These are phyloP conservation scores for button mushroom (Agaricus bisporus) DNA, from an alignment of 768 basidiomycete species.

Conservation along the genomic window DNA sequence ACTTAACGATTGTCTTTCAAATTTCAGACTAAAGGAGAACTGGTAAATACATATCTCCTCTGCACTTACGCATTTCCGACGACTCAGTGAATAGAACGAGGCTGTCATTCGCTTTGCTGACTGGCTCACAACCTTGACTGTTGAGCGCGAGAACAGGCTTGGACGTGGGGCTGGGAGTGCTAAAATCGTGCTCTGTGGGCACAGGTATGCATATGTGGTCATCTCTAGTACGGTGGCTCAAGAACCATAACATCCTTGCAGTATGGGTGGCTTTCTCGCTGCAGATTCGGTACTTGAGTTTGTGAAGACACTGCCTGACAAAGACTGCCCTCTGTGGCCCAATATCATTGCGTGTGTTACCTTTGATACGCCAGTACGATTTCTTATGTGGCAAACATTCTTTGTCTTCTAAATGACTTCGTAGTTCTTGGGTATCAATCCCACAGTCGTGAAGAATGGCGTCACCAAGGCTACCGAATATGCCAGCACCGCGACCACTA, in stretches of 20 bases:
- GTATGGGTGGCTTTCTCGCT: constrained; percentile 90
- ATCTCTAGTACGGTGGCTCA: background rate
- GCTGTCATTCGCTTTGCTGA: constrained; percentile 85
- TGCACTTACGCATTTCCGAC: background rate
- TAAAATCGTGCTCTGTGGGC: constrained; percentile 84
- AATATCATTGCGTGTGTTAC: constrained; percentile 79
- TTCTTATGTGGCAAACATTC: background rate
- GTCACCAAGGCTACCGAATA: constrained; percentile 72
- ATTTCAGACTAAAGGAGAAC: constrained; percentile 77
- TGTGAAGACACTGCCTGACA: constrained; percentile 57
- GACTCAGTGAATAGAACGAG: constrained; percentile 30
- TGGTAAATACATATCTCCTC: constrained; percentile 44
- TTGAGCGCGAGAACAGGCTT: constrained; percentile 75
- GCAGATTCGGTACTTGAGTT: constrained; percentile 82
- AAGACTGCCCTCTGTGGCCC: constrained; percentile 74
- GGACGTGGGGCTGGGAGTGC: constrained; percentile 75
- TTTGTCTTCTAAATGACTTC: background rate
- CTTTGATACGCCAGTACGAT: constrained; percentile 83
- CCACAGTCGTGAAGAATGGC: constrained; percentile 77
- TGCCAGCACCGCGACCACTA: constrained; percentile 55
- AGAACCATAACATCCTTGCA: constrained; percentile 19
- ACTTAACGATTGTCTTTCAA: background rate
- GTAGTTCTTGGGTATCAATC: constrained; percentile 86
- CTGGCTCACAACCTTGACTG: constrained; percentile 86
- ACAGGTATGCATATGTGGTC: constrained; percentile 47